phyloP scores from a whole-genome alignment of 148 eudicot genomes.

The Arctostaphylos glauca region DNA sequence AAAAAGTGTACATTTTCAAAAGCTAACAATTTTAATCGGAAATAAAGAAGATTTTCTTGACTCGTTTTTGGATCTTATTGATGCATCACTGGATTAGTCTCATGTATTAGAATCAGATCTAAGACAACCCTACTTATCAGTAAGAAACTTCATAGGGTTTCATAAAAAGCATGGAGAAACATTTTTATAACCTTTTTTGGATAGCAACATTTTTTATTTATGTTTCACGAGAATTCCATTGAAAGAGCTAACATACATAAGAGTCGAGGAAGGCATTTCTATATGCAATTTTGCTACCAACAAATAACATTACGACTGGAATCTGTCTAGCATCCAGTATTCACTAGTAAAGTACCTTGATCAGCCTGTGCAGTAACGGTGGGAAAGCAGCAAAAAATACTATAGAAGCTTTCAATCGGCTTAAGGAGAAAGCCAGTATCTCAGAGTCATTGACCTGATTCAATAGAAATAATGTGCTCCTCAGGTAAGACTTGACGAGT shows the following conservation, averaged over 20 bases:
- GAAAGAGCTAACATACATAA: not conserved
- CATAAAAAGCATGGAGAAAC: not conserved
- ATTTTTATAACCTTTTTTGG: not conserved
- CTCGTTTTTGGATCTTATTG: too few relatives aligned
- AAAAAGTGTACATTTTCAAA: not conserved
- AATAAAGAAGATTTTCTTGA: too few relatives aligned
- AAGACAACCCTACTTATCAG: not conserved
- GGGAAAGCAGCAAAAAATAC: constrained; percentile 79
- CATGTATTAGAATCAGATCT: too few relatives aligned
- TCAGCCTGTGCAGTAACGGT: constrained; percentile 53
- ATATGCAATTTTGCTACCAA: not conserved
- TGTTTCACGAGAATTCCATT: not conserved
- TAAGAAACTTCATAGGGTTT: not conserved
- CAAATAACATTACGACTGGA: not conserved
- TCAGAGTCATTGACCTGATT: constrained; percentile 75
- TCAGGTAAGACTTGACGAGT: constrained; percentile 73
- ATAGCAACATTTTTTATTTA: not conserved
- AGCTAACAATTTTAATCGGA: too few relatives aligned
- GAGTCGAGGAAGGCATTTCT: not conserved
- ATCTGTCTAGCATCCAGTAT: constrained; percentile 1
- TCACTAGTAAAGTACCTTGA: constrained; percentile 51
- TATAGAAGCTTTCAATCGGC: constrained; percentile 68
- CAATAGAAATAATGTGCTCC: constrained; percentile 70
- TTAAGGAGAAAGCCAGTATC: constrained; percentile 59
- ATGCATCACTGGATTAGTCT: too few relatives aligned